Percentiles rank a stretch among this genome's conserved stretches.
Evolutionary conservation across 352 stramenopile species (phyloP).

Genomic region (Phytophthora quininea): DNA sequence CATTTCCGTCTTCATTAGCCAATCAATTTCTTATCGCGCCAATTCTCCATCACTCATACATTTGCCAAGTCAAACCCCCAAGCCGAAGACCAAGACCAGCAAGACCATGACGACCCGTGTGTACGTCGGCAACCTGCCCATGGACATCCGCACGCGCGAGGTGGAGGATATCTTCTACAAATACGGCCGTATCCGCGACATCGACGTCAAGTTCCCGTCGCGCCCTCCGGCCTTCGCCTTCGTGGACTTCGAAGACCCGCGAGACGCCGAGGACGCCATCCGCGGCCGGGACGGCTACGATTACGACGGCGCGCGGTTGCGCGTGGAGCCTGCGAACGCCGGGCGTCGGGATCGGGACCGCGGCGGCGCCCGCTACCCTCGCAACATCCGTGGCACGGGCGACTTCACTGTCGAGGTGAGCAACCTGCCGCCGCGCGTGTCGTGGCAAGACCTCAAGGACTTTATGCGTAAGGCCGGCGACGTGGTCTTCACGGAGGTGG

Average conservation of each 20-base stretch:
- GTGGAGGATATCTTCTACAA: slow-evolving; percentile 81
- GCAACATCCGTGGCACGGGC: slow-evolving; percentile 59
- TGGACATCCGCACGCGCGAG: slow-evolving; percentile 74
- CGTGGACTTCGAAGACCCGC: slow-evolving; percentile 74
- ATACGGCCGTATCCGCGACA: slow-evolving; percentile 66
- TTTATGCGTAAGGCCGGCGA: slow-evolving; percentile 71
- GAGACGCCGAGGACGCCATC: slow-evolving; percentile 74
- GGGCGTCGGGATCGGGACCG: slow-evolving; percentile 29
- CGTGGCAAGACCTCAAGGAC: slow-evolving; percentile 77
- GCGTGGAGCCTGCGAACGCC: slow-evolving; percentile 60
- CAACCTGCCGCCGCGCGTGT: slow-evolving; percentile 59
- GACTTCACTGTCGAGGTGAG: slow-evolving; percentile 64
- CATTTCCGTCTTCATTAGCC: background rate
- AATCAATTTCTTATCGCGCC: slow-evolving; percentile 12
- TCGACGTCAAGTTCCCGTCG: slow-evolving; percentile 78
- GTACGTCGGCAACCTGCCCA: slow-evolving; percentile 79
- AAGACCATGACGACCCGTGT: slow-evolving; percentile 48
- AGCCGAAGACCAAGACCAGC: background rate
- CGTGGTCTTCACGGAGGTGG: slow-evolving; percentile 72
- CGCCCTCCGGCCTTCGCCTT: slow-evolving; percentile 66
- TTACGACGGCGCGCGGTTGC: slow-evolving; percentile 62
- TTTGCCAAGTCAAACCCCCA: slow-evolving; percentile 26
- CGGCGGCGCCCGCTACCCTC: slow-evolving; percentile 32
- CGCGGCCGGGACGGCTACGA: slow-evolving; percentile 57
- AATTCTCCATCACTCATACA: slow-evolving; percentile 31